Evolutionary conservation across 495 filamentous ascomycete species (phyloP).

Genomic region (Aspergillus biplanus): DNA sequence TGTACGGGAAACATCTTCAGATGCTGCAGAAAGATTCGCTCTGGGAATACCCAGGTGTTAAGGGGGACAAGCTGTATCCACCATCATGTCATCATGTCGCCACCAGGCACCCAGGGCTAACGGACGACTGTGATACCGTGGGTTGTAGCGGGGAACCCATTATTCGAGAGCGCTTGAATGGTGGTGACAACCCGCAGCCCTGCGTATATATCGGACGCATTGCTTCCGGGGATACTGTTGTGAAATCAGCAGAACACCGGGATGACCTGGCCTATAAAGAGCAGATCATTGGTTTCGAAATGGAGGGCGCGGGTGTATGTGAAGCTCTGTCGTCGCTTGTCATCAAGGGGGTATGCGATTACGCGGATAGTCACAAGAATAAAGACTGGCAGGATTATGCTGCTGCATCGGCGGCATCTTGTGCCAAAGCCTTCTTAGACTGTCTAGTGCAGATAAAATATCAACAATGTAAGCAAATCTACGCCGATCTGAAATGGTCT

Average conservation of each 20-base stretch:
- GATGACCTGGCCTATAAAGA: constrained; percentile 25
- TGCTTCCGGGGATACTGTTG: constrained; percentile 36
- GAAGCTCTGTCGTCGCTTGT: constrained; percentile 38
- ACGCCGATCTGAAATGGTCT: neutral
- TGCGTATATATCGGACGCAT: constrained; percentile 28
- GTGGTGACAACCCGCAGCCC: neutral
- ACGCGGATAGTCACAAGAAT: constrained; percentile 46
- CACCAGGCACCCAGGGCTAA: neutral
- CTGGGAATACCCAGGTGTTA: neutral
- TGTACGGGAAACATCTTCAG: neutral
- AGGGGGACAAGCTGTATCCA: neutral
- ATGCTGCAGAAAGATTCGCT: neutral
- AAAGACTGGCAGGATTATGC: constrained; percentile 43
- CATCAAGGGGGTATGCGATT: constrained; percentile 44
- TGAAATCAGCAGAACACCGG: constrained; percentile 34
- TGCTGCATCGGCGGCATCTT: constrained; percentile 36
- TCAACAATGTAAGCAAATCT: neutral
- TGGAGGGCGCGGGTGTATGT: constrained; percentile 43
- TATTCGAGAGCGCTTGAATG: neutral
- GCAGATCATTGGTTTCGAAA: constrained; percentile 43
- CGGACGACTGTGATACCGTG: neutral
- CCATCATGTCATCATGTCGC: neutral
- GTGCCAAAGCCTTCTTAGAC: constrained; percentile 29
- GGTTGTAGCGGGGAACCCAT: neutral
- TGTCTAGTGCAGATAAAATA: neutral